Percentiles rank a stretch among this genome's conserved stretches.
These are phyloP conservation scores for Rutidosis leptorrhynchoides DNA, from an alignment of 129 eudicot species.

Conservation along the genomic window DNA sequence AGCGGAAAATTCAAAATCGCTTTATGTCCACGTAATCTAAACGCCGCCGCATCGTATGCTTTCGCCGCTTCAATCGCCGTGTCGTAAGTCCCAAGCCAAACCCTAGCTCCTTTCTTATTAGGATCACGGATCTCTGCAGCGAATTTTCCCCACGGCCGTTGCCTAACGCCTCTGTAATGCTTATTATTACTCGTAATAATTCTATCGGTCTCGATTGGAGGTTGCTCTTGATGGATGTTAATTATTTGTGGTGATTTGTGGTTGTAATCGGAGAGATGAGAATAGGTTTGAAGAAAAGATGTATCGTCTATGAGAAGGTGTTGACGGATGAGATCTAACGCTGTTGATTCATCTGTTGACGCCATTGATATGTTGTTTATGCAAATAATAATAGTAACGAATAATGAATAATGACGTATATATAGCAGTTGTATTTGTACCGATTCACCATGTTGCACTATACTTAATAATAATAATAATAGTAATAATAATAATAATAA, in stretches of 20 bases:
- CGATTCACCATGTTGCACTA: no score
- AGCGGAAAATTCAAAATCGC: constrained; percentile 57
- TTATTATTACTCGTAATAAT: no score
- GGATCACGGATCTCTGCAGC: constrained; percentile 68
- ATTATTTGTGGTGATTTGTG: neutral
- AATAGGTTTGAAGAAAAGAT: constrained; percentile 30
- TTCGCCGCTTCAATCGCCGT: constrained; percentile 60
- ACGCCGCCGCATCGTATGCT: constrained; percentile 68
- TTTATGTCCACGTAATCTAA: constrained; percentile 53
- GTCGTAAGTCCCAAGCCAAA: constrained; percentile 47
- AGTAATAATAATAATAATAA: no score
- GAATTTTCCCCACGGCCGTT: constrained; percentile 70
- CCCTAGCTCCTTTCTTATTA: constrained; percentile 35
- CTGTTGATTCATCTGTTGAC: constrained; percentile 32
- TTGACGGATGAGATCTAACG: constrained; percentile 53
- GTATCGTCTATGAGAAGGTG: constrained; percentile 54
- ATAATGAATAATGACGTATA: no score
- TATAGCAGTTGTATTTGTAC: no score
- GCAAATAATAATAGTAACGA: no score
- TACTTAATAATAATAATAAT: no score
- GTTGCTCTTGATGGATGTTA: constrained; percentile 4
- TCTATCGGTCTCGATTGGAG: neutral
- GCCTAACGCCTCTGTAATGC: constrained; percentile 61
- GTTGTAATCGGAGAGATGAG: constrained; percentile 23
- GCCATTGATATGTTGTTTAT: constrained; percentile 32